These are phyloP conservation scores for Phytophthora pluvialis DNA, from an alignment of 352 stramenopile genomes.

Conservation along the genomic window DNA sequence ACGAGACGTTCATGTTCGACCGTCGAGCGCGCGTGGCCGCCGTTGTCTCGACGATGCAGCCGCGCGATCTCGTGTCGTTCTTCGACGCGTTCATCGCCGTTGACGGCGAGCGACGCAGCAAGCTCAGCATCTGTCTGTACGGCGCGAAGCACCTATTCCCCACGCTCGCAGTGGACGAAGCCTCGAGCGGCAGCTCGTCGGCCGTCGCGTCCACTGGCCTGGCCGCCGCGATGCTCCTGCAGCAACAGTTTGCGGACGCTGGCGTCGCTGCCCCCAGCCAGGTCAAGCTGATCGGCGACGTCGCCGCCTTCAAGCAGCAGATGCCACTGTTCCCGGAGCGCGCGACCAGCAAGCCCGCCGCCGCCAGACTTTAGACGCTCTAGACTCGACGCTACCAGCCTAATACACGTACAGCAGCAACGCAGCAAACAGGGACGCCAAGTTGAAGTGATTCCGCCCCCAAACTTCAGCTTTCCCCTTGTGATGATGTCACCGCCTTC, in stretches of 20 bases:
- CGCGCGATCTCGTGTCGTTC: slow-evolving; percentile 57
- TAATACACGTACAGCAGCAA: background rate
- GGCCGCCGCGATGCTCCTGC: slow-evolving; percentile 46
- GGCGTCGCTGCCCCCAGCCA: background rate
- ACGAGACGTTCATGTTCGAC: slow-evolving; percentile 76
- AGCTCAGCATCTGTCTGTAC: slow-evolving; percentile 62
- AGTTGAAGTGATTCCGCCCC: slow-evolving; percentile 7
- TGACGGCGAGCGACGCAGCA: slow-evolving; percentile 43
- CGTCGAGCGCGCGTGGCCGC: slow-evolving; percentile 56
- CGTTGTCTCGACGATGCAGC: slow-evolving; percentile 53
- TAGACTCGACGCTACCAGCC: background rate
- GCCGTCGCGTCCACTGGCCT: slow-evolving; percentile 28
- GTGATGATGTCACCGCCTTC: slow-evolving; percentile 21
- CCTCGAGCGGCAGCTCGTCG: background rate
- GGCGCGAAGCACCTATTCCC: slow-evolving; percentile 59
- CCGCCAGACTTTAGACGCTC: slow-evolving; percentile 24
- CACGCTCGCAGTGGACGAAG: slow-evolving; percentile 20
- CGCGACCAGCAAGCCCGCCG: slow-evolving; percentile 17
- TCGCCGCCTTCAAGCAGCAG: slow-evolving; percentile 62
- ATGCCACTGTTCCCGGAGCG: slow-evolving; percentile 78
- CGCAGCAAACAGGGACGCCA: too few species aligned
- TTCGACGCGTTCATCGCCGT: slow-evolving; percentile 65
- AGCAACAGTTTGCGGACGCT: slow-evolving; percentile 23
- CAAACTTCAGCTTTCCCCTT: background rate
- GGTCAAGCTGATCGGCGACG: slow-evolving; percentile 52